A percentile compares a stretch with the other conserved stretches of the same genome.
These are phyloP conservation scores for Pistacia vera DNA, from an alignment of 345 rosid species.

Conservation along the genomic window DNA sequence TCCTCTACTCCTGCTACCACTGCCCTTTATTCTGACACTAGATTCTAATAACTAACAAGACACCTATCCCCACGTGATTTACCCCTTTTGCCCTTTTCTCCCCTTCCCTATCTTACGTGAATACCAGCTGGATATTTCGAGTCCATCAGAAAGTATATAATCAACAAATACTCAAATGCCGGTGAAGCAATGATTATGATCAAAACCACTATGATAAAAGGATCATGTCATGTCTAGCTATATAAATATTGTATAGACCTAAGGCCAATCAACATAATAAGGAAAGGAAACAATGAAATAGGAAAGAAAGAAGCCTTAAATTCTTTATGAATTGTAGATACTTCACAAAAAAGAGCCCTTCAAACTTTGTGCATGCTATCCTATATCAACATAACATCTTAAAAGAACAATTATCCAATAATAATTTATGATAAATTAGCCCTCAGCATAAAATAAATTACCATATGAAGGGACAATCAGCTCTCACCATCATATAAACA, in stretches of 20 bases:
- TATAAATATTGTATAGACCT: not conserved
- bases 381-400: not conserved
- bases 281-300: not conserved
- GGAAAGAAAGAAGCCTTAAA: not conserved
- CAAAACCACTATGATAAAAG: not conserved
- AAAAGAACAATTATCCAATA: not conserved
- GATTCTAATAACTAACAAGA: too few species aligned
- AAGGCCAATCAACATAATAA: not conserved
- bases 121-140: too few species aligned
- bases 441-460: not conserved
- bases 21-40: too few species aligned
- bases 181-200: not conserved
- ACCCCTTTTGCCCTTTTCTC: too few species aligned
- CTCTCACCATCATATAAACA: not conserved
- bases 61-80: too few species aligned
- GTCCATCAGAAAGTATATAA: not conserved
- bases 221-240: slow-evolving; percentile 1
- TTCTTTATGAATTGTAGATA: not conserved
- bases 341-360: not conserved
- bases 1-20: too few species aligned
- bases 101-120: too few species aligned
- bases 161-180: not conserved
- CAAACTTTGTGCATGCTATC: not conserved
- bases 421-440: not conserved
- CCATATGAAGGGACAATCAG: not conserved